Conservation (phyloP, 441 rosid species). For the Brassica balearica region DNA sequence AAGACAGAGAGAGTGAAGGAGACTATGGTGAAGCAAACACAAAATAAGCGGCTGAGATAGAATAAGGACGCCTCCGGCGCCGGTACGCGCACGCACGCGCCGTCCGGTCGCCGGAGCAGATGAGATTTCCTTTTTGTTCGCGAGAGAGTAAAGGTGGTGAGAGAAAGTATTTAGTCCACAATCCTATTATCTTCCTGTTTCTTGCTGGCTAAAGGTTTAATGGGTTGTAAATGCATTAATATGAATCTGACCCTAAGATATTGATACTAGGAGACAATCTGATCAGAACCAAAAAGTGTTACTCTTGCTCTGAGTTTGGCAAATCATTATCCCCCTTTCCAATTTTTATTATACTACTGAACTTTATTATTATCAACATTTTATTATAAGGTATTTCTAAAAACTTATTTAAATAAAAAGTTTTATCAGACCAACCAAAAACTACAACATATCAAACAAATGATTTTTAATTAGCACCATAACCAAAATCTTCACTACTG, state of each 20-base stretch:
- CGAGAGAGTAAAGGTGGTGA: neutral
- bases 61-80: too few relatives aligned
- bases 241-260: constrained; percentile 37
- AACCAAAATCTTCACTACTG: too few relatives aligned
- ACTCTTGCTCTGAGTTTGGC: constrained; percentile 38
- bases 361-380: neutral
- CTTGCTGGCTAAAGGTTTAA: constrained; percentile 13
- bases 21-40: too few relatives aligned
- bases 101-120: too few relatives aligned
- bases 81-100: too few relatives aligned
- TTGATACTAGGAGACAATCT: constrained; percentile 35
- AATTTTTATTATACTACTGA: neutral
- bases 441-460: neutral
- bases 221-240: constrained; percentile 15
- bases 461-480: too few relatives aligned
- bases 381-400: neutral
- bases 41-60: too few relatives aligned
- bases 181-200: too few relatives aligned
- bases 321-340: constrained; percentile 22
- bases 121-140: too few relatives aligned
- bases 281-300: constrained; percentile 35
- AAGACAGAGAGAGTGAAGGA: too few relatives aligned
- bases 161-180: too few relatives aligned
- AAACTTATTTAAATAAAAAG: too few relatives aligned
- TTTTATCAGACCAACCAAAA: neutral